Evolutionary conservation across 352 stramenopile genomes (phyloP).

Genomic region (Pythium aristosporum): DNA sequence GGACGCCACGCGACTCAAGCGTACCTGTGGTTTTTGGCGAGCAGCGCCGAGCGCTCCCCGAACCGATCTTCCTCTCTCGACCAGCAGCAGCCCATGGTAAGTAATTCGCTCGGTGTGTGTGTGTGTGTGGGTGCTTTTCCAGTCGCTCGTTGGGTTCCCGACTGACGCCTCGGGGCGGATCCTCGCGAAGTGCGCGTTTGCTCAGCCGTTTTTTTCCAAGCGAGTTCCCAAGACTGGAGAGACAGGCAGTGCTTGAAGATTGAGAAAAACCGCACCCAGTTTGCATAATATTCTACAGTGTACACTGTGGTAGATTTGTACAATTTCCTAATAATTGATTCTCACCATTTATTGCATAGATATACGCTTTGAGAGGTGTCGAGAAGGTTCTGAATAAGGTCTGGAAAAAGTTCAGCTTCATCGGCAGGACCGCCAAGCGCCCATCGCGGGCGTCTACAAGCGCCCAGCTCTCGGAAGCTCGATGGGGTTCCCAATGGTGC

Average conservation of each 20-base stretch:
- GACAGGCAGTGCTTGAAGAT: too few species aligned
- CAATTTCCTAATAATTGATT: too few species aligned
- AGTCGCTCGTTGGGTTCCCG: neutral
- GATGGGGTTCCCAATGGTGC: conserved; percentile 39
- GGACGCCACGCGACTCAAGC: conserved; percentile 18
- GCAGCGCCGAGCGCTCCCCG: conserved; percentile 47
- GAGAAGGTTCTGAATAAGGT: conserved; percentile 2
- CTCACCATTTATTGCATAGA: neutral
- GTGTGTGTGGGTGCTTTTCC: neutral
- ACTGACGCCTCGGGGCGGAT: too few species aligned
- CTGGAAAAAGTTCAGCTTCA: neutral
- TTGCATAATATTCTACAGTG: neutral
- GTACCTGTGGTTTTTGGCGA: conserved; percentile 40
- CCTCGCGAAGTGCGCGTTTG: neutral
- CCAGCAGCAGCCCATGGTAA: conserved; percentile 66
- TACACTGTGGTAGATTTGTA: too few species aligned
- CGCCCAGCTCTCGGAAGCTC: conserved; percentile 15
- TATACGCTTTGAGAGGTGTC: neutral
- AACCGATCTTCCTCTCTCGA: conserved; percentile 70
- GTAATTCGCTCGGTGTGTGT: neutral
- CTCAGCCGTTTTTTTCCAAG: neutral
- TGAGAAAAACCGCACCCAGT: too few species aligned
- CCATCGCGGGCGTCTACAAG: conserved; percentile 54
- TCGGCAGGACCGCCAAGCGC: conserved; percentile 46
- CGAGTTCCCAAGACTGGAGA: too few species aligned